Evolutionary conservation across 441 rosid genomes (phyloP), one percentile per base, ranked within the genome.

Genomic region (Eruca vesicaria): DNA sequence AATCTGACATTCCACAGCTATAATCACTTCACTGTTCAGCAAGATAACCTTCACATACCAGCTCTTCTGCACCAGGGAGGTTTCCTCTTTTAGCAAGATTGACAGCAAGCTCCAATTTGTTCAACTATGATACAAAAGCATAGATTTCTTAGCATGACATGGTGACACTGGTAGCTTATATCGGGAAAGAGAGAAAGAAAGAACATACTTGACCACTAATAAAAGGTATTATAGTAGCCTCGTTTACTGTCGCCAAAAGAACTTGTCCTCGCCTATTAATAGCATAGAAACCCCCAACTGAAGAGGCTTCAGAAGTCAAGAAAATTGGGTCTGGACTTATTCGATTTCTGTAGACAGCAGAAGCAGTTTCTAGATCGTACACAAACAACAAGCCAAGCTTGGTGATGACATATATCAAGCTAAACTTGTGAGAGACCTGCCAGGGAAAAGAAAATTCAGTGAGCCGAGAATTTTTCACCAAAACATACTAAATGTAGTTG

Each of bases 251-350:
- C 66, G 98, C 98, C 50, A 93, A 79, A 53, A 96, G 80, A 78
- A 96, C 98, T 81, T 96, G 99, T 35, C 99, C 99, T 57, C 98
- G 90, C 82, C 99, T 91, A 77, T 96, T 96, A 63, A 96, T 83
- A 69, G 99, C 84, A 87, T 96, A 96, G 77, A 96, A 96, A 3
- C 99, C 99, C n/a, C 99, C 99, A 11, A 71, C 71, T 10, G 95
- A 76, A 7, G 95, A 84, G 66, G 98, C 97, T 82, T 96, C 99
- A 4, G 98, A 71, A 23, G 99, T 91, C 89, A 96, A 85, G 87
- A 93, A 96, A 77, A 96, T 91, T 21, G 99, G 99, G 84, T 96
- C 99, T 66, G 99, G 97, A 84, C 99, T 93, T 9, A 96, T 93
- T 80, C 99, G 81, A 69, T 96, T 96, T 83, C 99, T 85, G 83